These are phyloP conservation scores for Albizia julibrissin DNA, from an alignment of 306 rosid species.

Conservation along the genomic window DNA sequence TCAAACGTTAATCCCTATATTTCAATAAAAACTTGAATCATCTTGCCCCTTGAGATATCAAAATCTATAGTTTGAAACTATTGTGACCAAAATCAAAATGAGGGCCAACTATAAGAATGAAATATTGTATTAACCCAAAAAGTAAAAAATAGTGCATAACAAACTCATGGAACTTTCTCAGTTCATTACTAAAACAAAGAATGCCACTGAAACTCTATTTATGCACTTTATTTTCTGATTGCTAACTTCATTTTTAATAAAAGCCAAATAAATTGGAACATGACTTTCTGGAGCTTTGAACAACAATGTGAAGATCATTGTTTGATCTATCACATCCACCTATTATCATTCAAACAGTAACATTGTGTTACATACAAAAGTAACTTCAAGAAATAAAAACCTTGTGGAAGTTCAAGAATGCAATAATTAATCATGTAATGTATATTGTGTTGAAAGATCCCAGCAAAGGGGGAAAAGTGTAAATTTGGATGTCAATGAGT, in stretches of 20 bases:
- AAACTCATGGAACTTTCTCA: background rate
- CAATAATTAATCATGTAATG: background rate
- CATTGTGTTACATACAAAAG: background rate
- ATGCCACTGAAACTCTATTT: background rate
- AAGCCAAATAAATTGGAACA: background rate
- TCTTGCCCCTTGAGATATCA: no score
- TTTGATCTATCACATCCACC: conserved; percentile 2
- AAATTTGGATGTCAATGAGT: background rate
- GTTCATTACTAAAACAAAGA: background rate
- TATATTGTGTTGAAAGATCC: background rate
- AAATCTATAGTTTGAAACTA: no score
- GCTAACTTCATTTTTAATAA: conserved; percentile 9
- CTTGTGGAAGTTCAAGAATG: background rate
- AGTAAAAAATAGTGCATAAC: background rate
- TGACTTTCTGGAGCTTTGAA: conserved; percentile 7
- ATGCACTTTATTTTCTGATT: conserved; percentile 3
- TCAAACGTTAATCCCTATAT: no score
- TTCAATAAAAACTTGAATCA: no score
- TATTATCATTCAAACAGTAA: conserved; percentile 7
- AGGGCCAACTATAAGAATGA: no score
- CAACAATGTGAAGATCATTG: conserved; percentile 3
- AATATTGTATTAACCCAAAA: background rate
- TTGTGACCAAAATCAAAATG: no score
- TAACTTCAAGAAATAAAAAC: background rate
- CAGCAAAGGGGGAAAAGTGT: conserved; percentile 15